phyloP scores from a whole-genome alignment of 2,329 filamentous ascomycete genomes.

The Elsinoe perseae region DNA sequence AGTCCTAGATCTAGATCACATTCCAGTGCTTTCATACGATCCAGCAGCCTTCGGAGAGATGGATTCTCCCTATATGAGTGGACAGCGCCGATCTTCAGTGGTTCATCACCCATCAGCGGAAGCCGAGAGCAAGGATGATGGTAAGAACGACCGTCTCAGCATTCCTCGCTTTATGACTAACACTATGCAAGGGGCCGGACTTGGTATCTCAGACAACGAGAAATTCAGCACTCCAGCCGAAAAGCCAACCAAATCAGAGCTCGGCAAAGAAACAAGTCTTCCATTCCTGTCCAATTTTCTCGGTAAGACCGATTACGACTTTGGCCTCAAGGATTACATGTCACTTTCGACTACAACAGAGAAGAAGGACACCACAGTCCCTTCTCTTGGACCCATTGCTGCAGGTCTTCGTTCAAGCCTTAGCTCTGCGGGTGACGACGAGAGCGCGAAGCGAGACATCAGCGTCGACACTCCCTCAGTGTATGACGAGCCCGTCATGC shows the following conservation, averaged over 20 bases:
- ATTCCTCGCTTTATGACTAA: constrained; percentile 8
- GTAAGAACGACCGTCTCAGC: constrained; percentile 6
- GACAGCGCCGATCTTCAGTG: constrained; percentile 41
- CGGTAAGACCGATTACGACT: constrained; percentile 44
- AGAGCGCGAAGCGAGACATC: not conserved
- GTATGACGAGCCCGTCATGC: constrained; percentile 30
- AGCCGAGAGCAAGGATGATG: constrained; percentile 16
- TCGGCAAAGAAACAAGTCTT: constrained; percentile 33
- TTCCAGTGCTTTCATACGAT: constrained; percentile 39
- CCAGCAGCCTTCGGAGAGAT: constrained; percentile 20
- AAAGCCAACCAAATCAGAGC: constrained; percentile 14
- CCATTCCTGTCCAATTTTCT: constrained; percentile 45
- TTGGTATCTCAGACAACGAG: constrained; percentile 16
- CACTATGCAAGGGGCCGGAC: constrained; percentile 14
- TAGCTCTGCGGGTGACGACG: constrained; percentile 11
- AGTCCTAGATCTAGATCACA: constrained; percentile 57
- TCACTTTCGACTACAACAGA: constrained; percentile 33
- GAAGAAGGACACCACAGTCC: constrained; percentile 11
- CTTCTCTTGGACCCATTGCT: not conserved
- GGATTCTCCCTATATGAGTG: constrained; percentile 3
- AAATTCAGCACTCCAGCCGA: constrained; percentile 20
- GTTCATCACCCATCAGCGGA: constrained; percentile 47
- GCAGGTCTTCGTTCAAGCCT: constrained; percentile 12
- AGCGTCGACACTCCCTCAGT: constrained; percentile 13
- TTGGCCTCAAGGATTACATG: constrained; percentile 50